phyloP scores from a whole-genome alignment of 75 land plant genomes.

The Sequoiadendron giganteum region DNA sequence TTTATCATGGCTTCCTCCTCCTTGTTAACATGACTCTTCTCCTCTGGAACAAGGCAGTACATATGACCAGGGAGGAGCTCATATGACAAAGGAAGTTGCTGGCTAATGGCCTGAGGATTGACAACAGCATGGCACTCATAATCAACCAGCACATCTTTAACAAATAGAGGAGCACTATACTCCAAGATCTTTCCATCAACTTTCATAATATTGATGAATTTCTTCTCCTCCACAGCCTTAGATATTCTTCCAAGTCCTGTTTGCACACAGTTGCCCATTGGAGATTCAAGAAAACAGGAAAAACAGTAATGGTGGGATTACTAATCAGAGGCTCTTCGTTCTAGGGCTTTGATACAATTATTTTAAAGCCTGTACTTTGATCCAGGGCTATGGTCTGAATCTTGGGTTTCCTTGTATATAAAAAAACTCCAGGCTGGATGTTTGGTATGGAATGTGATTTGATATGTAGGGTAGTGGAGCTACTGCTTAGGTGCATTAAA shows the following conservation, averaged over 20 bases:
- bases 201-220: conserved; percentile 19
- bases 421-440: neutral
- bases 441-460: neutral
- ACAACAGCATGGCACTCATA: conserved; percentile 9
- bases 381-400: no score
- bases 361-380: no score
- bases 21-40: no score
- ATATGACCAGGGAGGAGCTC: conserved; percentile 24
- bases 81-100: conserved; percentile 17
- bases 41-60: conserved; percentile 21
- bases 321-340: neutral
- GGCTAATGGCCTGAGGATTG: neutral
- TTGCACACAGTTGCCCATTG: conserved; percentile 5
- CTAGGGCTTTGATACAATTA: neutral
- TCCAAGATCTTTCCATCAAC: conserved; percentile 27
- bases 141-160: conserved; percentile 23
- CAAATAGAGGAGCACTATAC: conserved; percentile 16
- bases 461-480: neutral
- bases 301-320: neutral
- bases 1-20: neutral
- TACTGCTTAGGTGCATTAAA: neutral
- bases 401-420: neutral
- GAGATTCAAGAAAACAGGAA: neutral
- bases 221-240: neutral
- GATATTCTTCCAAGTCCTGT: neutral